These are phyloP conservation scores for Tetracladium maxilliforme DNA, from an alignment of 2,329 filamentous ascomycete genomes.

Conservation along the genomic window DNA sequence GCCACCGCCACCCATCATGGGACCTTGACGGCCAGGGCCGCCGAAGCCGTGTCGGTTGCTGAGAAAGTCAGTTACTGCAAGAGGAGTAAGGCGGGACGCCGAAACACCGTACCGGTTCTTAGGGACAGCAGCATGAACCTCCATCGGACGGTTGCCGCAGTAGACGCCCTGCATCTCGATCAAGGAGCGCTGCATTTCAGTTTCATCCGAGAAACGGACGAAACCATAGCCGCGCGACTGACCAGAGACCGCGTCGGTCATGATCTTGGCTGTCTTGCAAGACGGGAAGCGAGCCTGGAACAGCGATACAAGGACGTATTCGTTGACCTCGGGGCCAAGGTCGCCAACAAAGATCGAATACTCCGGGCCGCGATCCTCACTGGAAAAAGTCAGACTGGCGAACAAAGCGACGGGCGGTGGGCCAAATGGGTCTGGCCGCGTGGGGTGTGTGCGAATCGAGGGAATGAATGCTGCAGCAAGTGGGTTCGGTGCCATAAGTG, in stretches of 20 bases:
- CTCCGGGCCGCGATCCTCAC: constrained; percentile 91
- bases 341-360: constrained; percentile 97
- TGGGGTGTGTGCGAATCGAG: neutral
- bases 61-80: no score
- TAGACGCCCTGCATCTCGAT: constrained; percentile 99
- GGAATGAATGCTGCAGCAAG: no score
- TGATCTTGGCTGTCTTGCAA: constrained; percentile 99
- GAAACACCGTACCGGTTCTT: constrained; percentile 65
- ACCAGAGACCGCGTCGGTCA: constrained; percentile 96
- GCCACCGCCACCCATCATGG: constrained; percentile 26
- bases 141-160: constrained; percentile 96
- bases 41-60: no score
- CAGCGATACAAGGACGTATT: constrained; percentile 91
- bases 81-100: no score
- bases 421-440: neutral
- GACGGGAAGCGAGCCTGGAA: constrained; percentile 94
- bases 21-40: no score
- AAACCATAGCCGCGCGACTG: constrained; percentile 98
- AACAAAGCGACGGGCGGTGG: constrained; percentile 3
- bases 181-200: constrained; percentile 88
- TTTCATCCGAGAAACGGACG: constrained; percentile 90
- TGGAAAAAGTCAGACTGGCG: constrained; percentile 26
- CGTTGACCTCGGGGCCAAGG: constrained; percentile 94
- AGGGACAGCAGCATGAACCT: constrained; percentile 91
- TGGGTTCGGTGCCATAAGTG: no score